phyloP scores from a whole-genome alignment of 169 alveolate species.

The Ichthyophthirius multifiliis region DNA sequence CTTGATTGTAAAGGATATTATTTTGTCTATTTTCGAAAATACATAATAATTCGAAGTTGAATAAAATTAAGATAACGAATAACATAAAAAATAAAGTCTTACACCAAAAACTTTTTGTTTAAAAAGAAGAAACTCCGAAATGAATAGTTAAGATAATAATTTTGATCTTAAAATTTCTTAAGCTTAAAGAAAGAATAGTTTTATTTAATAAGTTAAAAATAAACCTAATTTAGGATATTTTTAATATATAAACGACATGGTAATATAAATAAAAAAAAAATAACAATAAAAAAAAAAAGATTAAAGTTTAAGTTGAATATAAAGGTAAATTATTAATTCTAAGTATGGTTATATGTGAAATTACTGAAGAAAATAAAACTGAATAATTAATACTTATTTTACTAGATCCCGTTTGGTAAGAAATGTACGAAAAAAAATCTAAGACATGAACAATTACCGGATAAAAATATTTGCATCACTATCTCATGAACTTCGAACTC shows the following conservation, averaged over 20 bases:
- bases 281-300: neutral
- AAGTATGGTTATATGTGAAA: conserved; percentile 6
- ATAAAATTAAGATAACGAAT: neutral
- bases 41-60: neutral
- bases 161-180: neutral
- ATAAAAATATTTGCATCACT: conserved; percentile 20
- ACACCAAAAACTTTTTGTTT: neutral
- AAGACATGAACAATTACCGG: conserved; percentile 12
- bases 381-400: neutral
- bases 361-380: neutral
- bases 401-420: neutral
- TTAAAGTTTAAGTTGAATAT: neutral
- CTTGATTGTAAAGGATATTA: neutral
- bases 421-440: neutral
- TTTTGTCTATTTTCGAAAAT: neutral
- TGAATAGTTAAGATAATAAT: neutral
- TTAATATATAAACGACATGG: neutral
- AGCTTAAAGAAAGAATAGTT: neutral
- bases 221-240: neutral
- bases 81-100: too few species aligned
- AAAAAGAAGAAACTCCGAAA: neutral
- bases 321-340: neutral
- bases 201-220: neutral
- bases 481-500: conserved; percentile 38
- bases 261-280: neutral